Evolutionary conservation across 306 rosid genomes (phyloP).

Genomic region (Coriaria nepalensis): DNA sequence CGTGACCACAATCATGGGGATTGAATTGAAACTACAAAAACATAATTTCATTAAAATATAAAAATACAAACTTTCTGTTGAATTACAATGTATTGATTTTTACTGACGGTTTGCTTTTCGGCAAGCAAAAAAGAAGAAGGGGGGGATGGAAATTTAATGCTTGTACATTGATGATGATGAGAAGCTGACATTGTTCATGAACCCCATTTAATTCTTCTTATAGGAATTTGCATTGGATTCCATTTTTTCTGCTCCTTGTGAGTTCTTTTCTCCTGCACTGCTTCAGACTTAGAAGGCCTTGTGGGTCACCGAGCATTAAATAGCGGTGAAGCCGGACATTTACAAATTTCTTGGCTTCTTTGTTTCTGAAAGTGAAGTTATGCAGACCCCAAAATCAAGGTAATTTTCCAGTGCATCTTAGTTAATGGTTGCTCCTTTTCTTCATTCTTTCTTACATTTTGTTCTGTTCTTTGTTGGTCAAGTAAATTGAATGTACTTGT

Average conservation of each 20-base stretch:
- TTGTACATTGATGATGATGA: constrained; percentile 16
- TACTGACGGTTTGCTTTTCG: not conserved
- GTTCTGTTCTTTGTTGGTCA: too few relatives aligned
- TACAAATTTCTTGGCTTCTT: constrained; percentile 11
- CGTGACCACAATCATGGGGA: constrained; percentile 23
- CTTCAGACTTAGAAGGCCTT: constrained; percentile 26
- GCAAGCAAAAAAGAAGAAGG: too few relatives aligned
- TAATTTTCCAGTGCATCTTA: constrained; percentile 22
- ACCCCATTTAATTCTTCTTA: constrained; percentile 38
- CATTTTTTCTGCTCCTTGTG: constrained; percentile 31
- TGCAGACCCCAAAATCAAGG: constrained; percentile 99
- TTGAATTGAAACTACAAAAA: constrained; percentile 2
- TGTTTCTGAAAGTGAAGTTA: constrained; percentile 26
- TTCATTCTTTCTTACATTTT: too few relatives aligned
- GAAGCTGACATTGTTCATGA: constrained; percentile 47
- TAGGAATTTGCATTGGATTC: constrained; percentile 58
- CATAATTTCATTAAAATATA: too few relatives aligned
- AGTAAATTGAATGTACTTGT: too few relatives aligned
- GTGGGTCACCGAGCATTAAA: constrained; percentile 73
- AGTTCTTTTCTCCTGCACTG: constrained; percentile 28
- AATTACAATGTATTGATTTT: not conserved
- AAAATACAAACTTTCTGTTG: too few relatives aligned
- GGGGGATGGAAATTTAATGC: too few relatives aligned
- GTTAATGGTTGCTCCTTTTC: constrained; percentile 11
- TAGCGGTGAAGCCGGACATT: constrained; percentile 25